Evolutionary conservation across 2,329 filamentous ascomycete species (phyloP).

Genomic region (Penicillium sumatraense): DNA sequence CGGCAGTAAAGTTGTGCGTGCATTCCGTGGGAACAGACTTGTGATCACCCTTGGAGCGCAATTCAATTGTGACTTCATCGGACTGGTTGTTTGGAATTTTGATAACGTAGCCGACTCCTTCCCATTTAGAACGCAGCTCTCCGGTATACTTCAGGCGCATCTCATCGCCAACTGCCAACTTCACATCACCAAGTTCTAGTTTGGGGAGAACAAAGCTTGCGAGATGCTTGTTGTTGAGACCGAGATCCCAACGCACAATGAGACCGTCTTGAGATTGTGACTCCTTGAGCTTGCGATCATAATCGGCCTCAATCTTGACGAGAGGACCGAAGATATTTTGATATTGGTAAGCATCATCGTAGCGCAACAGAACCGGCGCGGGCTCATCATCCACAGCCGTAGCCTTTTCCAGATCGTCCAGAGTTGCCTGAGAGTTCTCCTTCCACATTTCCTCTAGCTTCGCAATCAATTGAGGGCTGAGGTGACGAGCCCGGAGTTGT

Average conservation of each 20-base stretch:
- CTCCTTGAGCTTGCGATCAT: constrained; percentile 98
- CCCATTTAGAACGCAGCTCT: constrained; percentile 89
- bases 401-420: constrained; percentile 88
- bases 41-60: constrained; percentile 92
- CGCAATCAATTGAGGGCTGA: constrained; percentile 92
- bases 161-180: constrained; percentile 95
- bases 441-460: constrained; percentile 99
- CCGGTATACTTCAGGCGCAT: constrained; percentile 98
- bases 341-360: constrained; percentile 97
- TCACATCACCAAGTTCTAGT: constrained; percentile 95
- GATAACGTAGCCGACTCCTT: constrained; percentile 97
- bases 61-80: constrained; percentile 92
- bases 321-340: constrained; percentile 98
- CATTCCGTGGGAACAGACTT: constrained; percentile 95
- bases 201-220: constrained; percentile 96
- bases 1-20: constrained; percentile 96
- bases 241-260: constrained; percentile 90
- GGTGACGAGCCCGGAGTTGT: constrained; percentile 89
- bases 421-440: constrained; percentile 84
- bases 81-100: constrained; percentile 99
- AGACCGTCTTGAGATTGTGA: constrained; percentile 97
- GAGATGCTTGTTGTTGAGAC: constrained; percentile 95
- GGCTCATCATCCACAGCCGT: constrained; percentile 94
- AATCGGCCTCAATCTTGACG: constrained; percentile 99
- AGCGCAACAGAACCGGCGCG: constrained; percentile 86